These are phyloP conservation scores for Nicotiana attenuata DNA, from an alignment of 257 asterid genomes.

Conservation along the genomic window DNA sequence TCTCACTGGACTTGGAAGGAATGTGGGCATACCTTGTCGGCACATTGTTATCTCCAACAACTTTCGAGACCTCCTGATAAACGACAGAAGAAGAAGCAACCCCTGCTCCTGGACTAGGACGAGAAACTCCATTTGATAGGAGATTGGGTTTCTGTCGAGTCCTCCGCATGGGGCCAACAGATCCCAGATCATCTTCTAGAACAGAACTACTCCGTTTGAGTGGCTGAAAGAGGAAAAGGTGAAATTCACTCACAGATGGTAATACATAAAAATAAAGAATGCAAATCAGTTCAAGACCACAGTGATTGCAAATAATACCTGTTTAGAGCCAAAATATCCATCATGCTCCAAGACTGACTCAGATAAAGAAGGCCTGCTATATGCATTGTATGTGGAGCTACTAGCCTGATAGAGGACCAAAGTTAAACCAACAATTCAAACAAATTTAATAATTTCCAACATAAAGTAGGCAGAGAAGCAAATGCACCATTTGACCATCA, in stretches of 20 bases:
- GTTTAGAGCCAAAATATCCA: conserved; percentile 33
- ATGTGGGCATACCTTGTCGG: conserved; percentile 47
- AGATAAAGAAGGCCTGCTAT: conserved; percentile 40
- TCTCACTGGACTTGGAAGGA: conserved; percentile 61
- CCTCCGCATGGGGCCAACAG: conserved; percentile 69
- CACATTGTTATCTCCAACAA: conserved; percentile 33
- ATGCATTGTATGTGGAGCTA: conserved; percentile 29
- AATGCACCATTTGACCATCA: conserved; percentile 49
- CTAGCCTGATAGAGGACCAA: conserved; percentile 45
- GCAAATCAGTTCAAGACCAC: not conserved
- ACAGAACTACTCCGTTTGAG: conserved; percentile 74
- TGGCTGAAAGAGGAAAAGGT: conserved; percentile 34
- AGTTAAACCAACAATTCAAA: not conserved
- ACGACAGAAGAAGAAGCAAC: conserved; percentile 30
- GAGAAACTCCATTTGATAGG: conserved; percentile 24
- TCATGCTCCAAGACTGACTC: conserved; percentile 31
- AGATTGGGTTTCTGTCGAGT: conserved; percentile 68
- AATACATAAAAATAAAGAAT: conserved; percentile 1
- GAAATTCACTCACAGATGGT: conserved; percentile 8
- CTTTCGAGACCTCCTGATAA: conserved; percentile 27
- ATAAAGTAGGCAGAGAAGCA: conserved; percentile 1
- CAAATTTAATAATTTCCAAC: not conserved
- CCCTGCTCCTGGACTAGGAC: conserved; percentile 21
- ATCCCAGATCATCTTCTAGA: conserved; percentile 66
- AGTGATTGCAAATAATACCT: conserved; percentile 8